Percentiles rank a stretch among this genome's conserved stretches.
Conservation (phyloP, 352 stramenopile genomes). For the Globisporangium viniferum region DNA sequence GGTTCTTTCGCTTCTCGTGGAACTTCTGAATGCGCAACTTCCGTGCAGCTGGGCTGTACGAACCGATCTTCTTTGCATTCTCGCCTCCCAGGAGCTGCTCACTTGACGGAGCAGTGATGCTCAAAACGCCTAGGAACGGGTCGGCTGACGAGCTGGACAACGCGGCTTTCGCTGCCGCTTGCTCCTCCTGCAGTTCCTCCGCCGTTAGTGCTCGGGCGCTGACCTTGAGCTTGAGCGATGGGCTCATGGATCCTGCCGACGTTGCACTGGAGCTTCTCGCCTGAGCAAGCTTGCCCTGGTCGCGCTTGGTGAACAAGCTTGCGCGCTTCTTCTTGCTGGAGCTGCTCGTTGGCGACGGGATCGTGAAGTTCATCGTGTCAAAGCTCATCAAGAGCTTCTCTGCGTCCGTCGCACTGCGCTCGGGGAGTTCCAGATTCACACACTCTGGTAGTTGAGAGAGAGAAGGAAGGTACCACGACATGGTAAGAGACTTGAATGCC, state of each 20-base stretch:
- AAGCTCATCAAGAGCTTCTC: slow-evolving; percentile 88
- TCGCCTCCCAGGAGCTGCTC: slow-evolving; percentile 13
- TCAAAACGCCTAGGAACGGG: slow-evolving; percentile 44
- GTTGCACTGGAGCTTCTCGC: slow-evolving; percentile 5
- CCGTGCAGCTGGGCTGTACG: slow-evolving; percentile 93
- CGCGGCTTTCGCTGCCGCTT: slow-evolving; percentile 13
- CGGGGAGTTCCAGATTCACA: slow-evolving; percentile 35
- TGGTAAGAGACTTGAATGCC: slow-evolving; percentile 14
- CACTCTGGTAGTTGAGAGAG: slow-evolving; percentile 30
- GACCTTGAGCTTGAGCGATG: slow-evolving; percentile 35
- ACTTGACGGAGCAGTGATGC: slow-evolving; percentile 27
- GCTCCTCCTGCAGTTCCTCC: slow-evolving; percentile 40
- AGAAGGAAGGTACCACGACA: slow-evolving; percentile 33
- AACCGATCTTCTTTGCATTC: slow-evolving; percentile 84
- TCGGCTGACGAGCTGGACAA: slow-evolving; percentile 34
- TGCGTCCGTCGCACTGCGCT: slow-evolving; percentile 41
- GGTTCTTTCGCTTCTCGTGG: slow-evolving; percentile 95
- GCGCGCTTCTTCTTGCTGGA: slow-evolving; percentile 49
- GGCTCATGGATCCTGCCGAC: slow-evolving; percentile 24
- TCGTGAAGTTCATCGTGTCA: slow-evolving; percentile 83
- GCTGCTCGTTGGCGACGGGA: slow-evolving; percentile 69
- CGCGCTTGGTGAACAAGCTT: slow-evolving; percentile 36
- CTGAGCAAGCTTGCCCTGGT: slow-evolving; percentile 6
- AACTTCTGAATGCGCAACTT: slow-evolving; percentile 95
- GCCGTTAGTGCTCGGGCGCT: slow-evolving; percentile 21